Base-by-base conservation (phyloP, 225 moss, liverwort and hornwort species). In the Takakia lepidozioides region DNA sequence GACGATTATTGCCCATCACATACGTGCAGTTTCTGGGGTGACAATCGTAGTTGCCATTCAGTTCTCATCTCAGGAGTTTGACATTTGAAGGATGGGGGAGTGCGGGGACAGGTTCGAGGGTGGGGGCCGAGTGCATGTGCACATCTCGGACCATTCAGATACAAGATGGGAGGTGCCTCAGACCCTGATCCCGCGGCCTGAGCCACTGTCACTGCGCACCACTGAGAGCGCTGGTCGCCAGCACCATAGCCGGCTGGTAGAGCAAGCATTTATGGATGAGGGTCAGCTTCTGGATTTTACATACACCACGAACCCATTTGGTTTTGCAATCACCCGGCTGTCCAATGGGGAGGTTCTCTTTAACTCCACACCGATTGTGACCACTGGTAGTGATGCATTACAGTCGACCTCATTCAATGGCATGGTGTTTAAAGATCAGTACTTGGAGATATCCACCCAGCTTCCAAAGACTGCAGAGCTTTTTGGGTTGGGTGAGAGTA, bases 341-440 rank as follows among this genome's bases (percentile, higher is more conserved):
- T 52, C 60, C 8, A 82, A 87, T 47, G 65, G 78, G 27, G 95
- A 91, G 54, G 95, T 98, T 0, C 85, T 98, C 19, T 98, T 98
- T 70, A 98, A 90, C 54, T 84, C 75, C 48, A 87, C 91, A 5
- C 82, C 79, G 13, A 58, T 48, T 36, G 58, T n/a, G n/a, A n/a
- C n/a, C 76, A 0, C 30, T 52, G 5, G 51, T 56, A 2, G 48
- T 56, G 52, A 56, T 4, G 32, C 52, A 1, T 46, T 38, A 1
- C 35, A 51, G 1, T 16, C 38, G 13, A 43, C 18, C 10, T 10
- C 39, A 19, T 53, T 64, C 56, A 68, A 61, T 13, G 47, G 57
- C 32, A 25, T 93, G 59, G 63, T 88, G 3, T 93, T 86, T 81
- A 81, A 88, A 68, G 88, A 93, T 24, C 80, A 83, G 59, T 93